Base-by-base conservation (phyloP, 768 basidiomycete species). In the Kwoniella bestiolae region DNA sequence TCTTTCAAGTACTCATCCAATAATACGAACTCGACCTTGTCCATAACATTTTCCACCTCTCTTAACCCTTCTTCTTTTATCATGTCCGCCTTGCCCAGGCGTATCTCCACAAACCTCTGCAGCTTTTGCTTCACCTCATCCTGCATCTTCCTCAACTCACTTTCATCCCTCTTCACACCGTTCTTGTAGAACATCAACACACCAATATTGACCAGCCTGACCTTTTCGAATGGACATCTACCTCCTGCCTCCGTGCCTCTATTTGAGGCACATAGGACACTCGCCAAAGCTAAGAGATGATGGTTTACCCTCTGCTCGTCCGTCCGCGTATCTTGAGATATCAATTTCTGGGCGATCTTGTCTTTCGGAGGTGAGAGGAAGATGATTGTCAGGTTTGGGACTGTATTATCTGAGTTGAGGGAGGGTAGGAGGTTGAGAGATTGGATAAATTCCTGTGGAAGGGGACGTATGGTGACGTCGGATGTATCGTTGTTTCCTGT, bases 151-250 rank as follows among this genome's bases (percentile, higher is more conserved):
- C 14, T 34, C 28, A 55, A 29, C 8, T n/a, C 18, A 21, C 31
- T 29, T 34, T 32, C 23, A 18, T 29, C 32, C 26, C 52, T 21
- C 14, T 32, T 34, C 3, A 55, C 21, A 3, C 29, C 52, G 21
- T 55, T 5, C 21, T 55, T 55, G 23, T 29, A 32, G 26, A 55
- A 34, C 12, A 55, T 9, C 52, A 55, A 32, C 8, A 55, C 52
- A 14, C 52, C 52, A 8, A 29, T 18, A 55, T 55, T 55, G 28
- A 55, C 52, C 52, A 55, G 26, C 26, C 23, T 21, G 21, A 55
- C 29, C 21, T 32, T 21, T 5, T 34, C 23, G 3, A 26, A 55
- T 29, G 18, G n/a, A n/a, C n/a, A n/a, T n/a, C n/a, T n/a, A n/a
- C n/a, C n/a, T n/a, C n/a, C n/a, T n/a, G n/a, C n/a, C n/a, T n/a